Evolutionary conservation across 805 yeast species (phyloP).

Genomic region (Candida argentea): DNA sequence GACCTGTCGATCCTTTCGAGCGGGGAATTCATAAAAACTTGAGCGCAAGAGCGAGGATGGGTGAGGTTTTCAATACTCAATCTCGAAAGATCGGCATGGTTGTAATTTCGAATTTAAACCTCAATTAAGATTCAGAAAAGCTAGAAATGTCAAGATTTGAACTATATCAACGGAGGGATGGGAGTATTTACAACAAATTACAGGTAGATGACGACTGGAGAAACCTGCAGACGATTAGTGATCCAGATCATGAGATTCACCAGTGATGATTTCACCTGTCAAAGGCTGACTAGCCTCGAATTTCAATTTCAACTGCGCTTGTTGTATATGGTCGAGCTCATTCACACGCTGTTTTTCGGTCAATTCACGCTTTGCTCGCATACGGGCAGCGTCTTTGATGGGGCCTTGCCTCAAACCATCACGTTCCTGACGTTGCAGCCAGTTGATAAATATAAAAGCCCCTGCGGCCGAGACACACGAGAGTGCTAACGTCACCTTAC

Average conservation of each 20-base stretch:
- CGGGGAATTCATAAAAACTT: too few relatives aligned
- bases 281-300: constrained; percentile 57
- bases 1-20: too few relatives aligned
- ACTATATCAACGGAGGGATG: too few relatives aligned
- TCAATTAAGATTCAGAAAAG: too few relatives aligned
- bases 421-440: constrained; percentile 59
- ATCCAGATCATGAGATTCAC: constrained; percentile 8
- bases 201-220: not conserved
- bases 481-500: constrained; percentile 62
- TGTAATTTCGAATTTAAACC: too few relatives aligned
- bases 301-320: constrained; percentile 47
- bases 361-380: constrained; percentile 37
- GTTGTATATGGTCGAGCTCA: constrained; percentile 56
- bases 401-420: constrained; percentile 75
- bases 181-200: not conserved
- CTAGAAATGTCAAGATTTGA: too few relatives aligned
- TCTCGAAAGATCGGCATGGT: too few relatives aligned
- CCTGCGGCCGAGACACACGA: constrained; percentile 46
- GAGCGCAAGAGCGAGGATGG: too few relatives aligned
- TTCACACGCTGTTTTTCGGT: constrained; percentile 39
- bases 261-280: constrained; percentile 23
- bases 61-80: too few relatives aligned
- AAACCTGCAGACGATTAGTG: too few relatives aligned
- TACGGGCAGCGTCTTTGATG: constrained; percentile 65
- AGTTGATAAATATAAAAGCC: constrained; percentile 60